Evolutionary conservation across 2,329 filamentous ascomycete genomes (phyloP).

Genomic region (Xylariaceae sp.): DNA sequence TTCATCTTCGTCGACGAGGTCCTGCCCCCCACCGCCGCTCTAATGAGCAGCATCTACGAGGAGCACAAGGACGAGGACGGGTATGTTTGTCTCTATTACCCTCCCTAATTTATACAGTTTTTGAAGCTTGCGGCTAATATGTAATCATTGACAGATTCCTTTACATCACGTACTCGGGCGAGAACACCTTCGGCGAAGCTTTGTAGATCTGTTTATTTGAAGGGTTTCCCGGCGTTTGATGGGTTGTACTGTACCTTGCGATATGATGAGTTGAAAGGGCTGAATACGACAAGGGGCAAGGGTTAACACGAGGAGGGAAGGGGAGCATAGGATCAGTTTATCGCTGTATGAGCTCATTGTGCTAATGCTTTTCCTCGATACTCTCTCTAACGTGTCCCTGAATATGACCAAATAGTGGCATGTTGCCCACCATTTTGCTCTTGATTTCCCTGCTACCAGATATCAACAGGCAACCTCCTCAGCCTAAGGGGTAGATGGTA

Average conservation of each 20-base stretch:
- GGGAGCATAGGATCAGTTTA: neutral
- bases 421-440: conserved; percentile 1
- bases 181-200: conserved; percentile 87
- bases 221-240: conserved; percentile 17
- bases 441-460: too few species aligned
- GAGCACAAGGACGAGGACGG: conserved; percentile 88
- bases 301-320: conserved; percentile 1
- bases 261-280: conserved; percentile 25
- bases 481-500: conserved; percentile 28
- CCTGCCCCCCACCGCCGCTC: conserved; percentile 87
- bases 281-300: conserved; percentile 13
- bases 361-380: neutral
- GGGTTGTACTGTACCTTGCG: conserved; percentile 25
- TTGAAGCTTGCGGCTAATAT: conserved; percentile 9
- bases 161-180: conserved; percentile 98
- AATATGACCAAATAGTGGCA: neutral
- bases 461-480: conserved; percentile 23
- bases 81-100: conserved; percentile 38
- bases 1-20: conserved; percentile 99
- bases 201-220: conserved; percentile 27
- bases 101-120: conserved; percentile 1
- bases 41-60: conserved; percentile 99
- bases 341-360: neutral
- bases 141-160: conserved; percentile 78
- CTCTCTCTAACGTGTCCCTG: conserved; percentile 1